Evolutionary conservation across 1,284 basidiomycete genomes (phyloP), one percentile per base, ranked within the genome.

Genomic region (Sporisorium reilianum): DNA sequence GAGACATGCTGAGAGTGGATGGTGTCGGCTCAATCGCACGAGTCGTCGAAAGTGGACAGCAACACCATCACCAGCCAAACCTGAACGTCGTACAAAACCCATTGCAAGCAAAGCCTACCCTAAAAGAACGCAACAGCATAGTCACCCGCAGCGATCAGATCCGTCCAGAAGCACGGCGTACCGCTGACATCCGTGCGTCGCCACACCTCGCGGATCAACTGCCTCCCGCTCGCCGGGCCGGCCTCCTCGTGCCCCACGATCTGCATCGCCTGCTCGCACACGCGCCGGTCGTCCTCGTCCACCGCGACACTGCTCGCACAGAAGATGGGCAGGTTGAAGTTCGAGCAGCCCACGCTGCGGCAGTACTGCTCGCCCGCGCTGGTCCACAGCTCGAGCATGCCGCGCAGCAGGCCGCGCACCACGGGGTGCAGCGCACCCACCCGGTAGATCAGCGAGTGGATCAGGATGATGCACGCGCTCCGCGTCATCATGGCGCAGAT

Each of bases 241-340:
- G 69, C 59, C 46, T 72, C 69, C 11, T 72, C 69, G 18, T 72
- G 64, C 16, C 69, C 69, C 0, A 72, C 69, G 16, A 72, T 56
- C 56, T 67, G 55, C 69, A 72, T 72, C 20, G 69, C 69, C 34
- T 46, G 26, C n/a, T 60, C 64, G 40, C 69, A 72, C 20, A 66
- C 48, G 48, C 25, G 55, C 30, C 69, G 16, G 40, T 72, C 69
- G 26, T 45, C 38, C 26, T 62, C 59, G 14, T 60, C 53, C 46
- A 72, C 60, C 36, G 69, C 69, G 34, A 72, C 69, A 0, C 52
- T 52, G 12, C 50, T 49, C 3, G 69, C 69, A 0, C 66, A 34
- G 20, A 67, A 66, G 22, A 72, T 67, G 32, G 69, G 60, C 36
- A 72, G 45, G 23, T 72, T 72, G 53, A 66, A 72, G 25, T 72